Conservation (phyloP, 108 stramenopile genomes). For the Cyclotella choctawhatcheeana region DNA sequence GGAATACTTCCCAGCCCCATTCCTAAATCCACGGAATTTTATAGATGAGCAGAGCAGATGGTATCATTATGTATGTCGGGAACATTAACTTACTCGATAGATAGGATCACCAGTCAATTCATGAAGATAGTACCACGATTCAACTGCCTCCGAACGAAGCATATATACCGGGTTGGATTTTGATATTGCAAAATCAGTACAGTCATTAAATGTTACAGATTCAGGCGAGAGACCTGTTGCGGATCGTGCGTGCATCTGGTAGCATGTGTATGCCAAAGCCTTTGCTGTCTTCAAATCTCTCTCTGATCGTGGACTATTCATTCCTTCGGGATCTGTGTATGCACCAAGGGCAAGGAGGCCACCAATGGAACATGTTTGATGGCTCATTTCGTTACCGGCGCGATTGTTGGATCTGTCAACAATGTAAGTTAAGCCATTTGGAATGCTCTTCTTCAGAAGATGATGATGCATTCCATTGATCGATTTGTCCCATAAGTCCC, state of each 20-base stretch:
- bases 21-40: constrained; percentile 46
- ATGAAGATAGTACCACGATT: constrained; percentile 47
- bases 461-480: constrained; percentile 85
- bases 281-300: constrained; percentile 82
- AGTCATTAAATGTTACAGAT: constrained; percentile 62
- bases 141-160: constrained; percentile 93
- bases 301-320: constrained; percentile 72
- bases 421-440: constrained; percentile 83
- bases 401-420: constrained; percentile 61
- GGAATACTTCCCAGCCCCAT: constrained; percentile 97
- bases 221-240: constrained; percentile 93
- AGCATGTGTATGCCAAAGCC: constrained; percentile 95
- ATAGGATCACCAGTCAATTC: constrained; percentile 88
- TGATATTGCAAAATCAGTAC: constrained; percentile 72
- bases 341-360: constrained; percentile 93
- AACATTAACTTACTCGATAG: constrained; percentile 62
- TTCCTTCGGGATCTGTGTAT: constrained; percentile 75
- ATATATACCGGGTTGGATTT: constrained; percentile 80
- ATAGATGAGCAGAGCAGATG: not conserved
- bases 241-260: constrained; percentile 90
- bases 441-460: constrained; percentile 71
- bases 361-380: constrained; percentile 95
- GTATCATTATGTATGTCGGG: not conserved
- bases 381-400: constrained; percentile 87
- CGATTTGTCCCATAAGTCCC: constrained; percentile 90